Percentiles rank a stretch among this genome's conserved stretches.
Evolutionary conservation across 139 green algal species (phyloP).

Genomic region (Chlamydomonas sphaeroides): DNA sequence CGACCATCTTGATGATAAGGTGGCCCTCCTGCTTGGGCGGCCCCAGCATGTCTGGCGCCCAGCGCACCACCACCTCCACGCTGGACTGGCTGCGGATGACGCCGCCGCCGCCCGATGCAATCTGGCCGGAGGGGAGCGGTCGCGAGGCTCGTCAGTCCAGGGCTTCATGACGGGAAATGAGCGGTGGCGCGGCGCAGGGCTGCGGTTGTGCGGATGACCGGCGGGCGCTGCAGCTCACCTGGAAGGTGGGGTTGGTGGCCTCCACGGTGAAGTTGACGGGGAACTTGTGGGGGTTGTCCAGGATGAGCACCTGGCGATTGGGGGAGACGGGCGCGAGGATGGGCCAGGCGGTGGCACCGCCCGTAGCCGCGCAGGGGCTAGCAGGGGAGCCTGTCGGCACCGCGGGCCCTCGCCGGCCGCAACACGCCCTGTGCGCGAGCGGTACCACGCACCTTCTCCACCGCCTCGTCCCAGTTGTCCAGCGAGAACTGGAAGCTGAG

Average conservation of each 20-base stretch:
- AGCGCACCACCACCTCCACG: conserved; percentile 54
- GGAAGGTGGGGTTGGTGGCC: conserved; percentile 47
- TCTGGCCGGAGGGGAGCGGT: too few species aligned
- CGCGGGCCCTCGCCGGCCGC: too few species aligned
- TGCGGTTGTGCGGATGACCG: too few species aligned
- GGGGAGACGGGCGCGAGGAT: too few species aligned
- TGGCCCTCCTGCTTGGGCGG: conserved; percentile 49
- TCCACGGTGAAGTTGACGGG: conserved; percentile 67
- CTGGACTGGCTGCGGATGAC: conserved; percentile 54
- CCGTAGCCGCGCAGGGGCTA: too few species aligned
- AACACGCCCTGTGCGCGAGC: too few species aligned
- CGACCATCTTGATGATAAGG: conserved; percentile 54
- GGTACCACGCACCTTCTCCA: too few species aligned
- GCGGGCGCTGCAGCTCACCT: conserved; percentile 48
- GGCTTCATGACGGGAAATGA: too few species aligned
- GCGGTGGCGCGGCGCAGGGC: too few species aligned
- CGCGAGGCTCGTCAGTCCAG: too few species aligned
- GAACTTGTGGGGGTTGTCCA: conserved; percentile 76
- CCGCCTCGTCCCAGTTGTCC: conserved; percentile 40
- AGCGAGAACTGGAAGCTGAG: conserved; percentile 64
- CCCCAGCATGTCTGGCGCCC: conserved; percentile 48
- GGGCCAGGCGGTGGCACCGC: too few species aligned
- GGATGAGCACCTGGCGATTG: conserved; percentile 58
- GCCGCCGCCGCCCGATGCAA: conserved; percentile 19
- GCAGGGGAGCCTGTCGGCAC: too few species aligned